Conservation (phyloP, 2,329 filamentous ascomycete genomes). For the Dendrostoma leiphaemia region DNA sequence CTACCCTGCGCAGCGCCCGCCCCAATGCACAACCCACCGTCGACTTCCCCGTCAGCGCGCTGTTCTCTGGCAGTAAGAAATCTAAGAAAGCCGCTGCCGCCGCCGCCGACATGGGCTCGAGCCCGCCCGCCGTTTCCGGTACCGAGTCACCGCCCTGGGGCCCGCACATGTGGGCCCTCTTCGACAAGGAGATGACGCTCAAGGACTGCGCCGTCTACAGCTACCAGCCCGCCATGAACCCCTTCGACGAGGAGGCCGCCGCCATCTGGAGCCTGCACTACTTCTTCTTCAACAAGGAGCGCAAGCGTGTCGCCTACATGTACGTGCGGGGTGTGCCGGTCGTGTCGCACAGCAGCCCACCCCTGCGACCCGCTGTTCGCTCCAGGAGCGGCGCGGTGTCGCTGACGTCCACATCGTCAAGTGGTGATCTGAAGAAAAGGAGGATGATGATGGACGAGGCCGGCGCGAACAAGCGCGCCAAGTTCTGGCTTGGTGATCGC, state of each 20-base stretch:
- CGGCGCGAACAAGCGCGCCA: constrained; percentile 75
- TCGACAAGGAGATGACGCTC: constrained; percentile 93
- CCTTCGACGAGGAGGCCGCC: constrained; percentile 87
- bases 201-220: constrained; percentile 87
- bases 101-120: constrained; percentile 38
- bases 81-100: constrained; percentile 37
- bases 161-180: constrained; percentile 84
- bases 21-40: constrained; percentile 49
- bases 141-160: constrained; percentile 64
- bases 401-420: constrained; percentile 23
- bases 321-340: constrained; percentile 87
- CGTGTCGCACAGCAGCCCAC: constrained; percentile 62
- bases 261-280: constrained; percentile 95
- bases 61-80: constrained; percentile 34
- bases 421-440: constrained; percentile 21
- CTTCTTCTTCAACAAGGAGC: constrained; percentile 93
- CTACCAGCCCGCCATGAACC: constrained; percentile 85
- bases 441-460: constrained; percentile 28
- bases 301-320: constrained; percentile 91
- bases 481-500: constrained; percentile 81
- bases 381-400: constrained; percentile 31
- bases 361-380: constrained; percentile 27
- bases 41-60: constrained; percentile 43
- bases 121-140: constrained; percentile 35
- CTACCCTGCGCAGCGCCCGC: constrained; percentile 80